Evolutionary conservation across 164 flowering plant genomes (phyloP), one percentile per base, ranked within the genome.

Genomic region (Macadamia tetraphylla): DNA sequence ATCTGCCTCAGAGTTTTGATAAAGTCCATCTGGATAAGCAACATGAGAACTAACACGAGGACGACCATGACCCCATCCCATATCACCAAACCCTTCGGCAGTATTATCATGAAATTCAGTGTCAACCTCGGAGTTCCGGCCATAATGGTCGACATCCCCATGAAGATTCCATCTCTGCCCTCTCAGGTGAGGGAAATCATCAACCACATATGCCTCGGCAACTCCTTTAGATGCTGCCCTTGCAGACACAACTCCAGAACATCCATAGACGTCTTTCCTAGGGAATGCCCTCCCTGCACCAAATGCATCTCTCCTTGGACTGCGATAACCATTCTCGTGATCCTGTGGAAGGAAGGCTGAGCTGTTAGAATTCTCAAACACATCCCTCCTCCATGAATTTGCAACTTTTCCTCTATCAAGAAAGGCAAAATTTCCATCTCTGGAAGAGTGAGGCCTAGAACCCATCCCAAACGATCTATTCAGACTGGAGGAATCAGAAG

Each of bases 331-430:
- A 79, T 65, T 90, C 29, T 82, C 91, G 43, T 76, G 86, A 67
- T 84, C 89, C 31, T 75, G 85, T 14, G 69, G 44, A 43, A 65
- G 60, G 58, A 79, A 82, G 49, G 72, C 60, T 29, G 85, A 80
- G 71, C 68, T 76, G 66, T 60, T 86, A 49, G 81, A 88, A 81
- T 76, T 80, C 43, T 89, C 96, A 80, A 79, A 77, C 12, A 60
- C 74, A 77, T 94, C 96, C 70, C 91, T 83, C 68, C 78, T 87
- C 97, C 92, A 87, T 31, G 88, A 76, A 74, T 75, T 85, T 64
- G 71, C 51, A 31, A 82, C 67, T 64, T 86, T 90, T 56, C 79
- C 88, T 79, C 89, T 82, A 51, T 83, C 91, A 53, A 74, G 9
- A 63, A 80, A 73, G 48, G 64, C 60, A 66, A 79, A 74, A 76